phyloP scores from a whole-genome alignment of 2,329 filamentous ascomycete genomes.

The Uncinocarpus reesii region DNA sequence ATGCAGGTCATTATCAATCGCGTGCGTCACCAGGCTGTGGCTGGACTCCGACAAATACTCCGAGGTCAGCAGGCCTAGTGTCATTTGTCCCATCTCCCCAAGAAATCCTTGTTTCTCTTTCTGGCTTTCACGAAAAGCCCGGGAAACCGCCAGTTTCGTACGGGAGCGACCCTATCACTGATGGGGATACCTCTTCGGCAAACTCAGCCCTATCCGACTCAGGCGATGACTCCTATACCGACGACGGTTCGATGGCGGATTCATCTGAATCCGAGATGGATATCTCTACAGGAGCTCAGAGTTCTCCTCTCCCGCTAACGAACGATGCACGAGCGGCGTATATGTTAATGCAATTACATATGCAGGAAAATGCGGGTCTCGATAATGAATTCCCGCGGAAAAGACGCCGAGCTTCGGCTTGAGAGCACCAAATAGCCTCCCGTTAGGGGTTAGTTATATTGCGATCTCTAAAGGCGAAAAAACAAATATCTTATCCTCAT shows the following conservation, averaged over 20 bases:
- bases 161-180: constrained; percentile 4
- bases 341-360: constrained; percentile 29
- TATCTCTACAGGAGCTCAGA: constrained; percentile 11
- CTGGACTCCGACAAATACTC: constrained; percentile 34
- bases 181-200: neutral
- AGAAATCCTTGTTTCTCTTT: constrained; percentile 21
- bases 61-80: constrained; percentile 19
- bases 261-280: constrained; percentile 1
- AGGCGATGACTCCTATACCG: constrained; percentile 13
- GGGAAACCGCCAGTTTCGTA: constrained; percentile 14
- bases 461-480: too few relatives aligned
- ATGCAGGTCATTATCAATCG: neutral
- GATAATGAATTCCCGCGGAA: constrained; percentile 18
- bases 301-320: constrained; percentile 20
- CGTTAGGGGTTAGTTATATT: too few relatives aligned
- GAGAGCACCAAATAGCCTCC: neutral
- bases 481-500: too few relatives aligned
- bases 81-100: constrained; percentile 18
- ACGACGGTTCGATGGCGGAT: constrained; percentile 4
- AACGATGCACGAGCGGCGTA: constrained; percentile 31
- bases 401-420: constrained; percentile 17
- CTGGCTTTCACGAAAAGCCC: constrained; percentile 13
- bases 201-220: neutral
- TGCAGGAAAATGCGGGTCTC: constrained; percentile 22
- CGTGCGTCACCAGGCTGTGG: constrained; percentile 1